These are phyloP conservation scores for Vachellia collinsii DNA, from an alignment of 306 rosid species.

Conservation along the genomic window DNA sequence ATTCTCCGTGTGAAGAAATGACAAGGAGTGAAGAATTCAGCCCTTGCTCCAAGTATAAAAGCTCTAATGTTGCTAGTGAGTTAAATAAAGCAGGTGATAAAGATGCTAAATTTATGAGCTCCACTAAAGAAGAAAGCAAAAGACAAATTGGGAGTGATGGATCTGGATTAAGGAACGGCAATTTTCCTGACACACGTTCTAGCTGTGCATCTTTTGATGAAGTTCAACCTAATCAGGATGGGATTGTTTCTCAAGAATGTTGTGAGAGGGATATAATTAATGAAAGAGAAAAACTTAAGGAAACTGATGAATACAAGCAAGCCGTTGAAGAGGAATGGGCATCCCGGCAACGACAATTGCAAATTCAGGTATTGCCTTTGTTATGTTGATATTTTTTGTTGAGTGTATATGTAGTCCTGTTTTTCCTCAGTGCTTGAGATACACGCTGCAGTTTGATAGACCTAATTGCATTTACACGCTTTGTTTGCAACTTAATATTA, in stretches of 20 bases:
- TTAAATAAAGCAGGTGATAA: conserved; percentile 36
- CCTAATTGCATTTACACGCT: background rate
- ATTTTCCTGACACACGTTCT: conserved; percentile 29
- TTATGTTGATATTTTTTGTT: conserved; percentile 10
- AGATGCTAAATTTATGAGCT: conserved; percentile 31
- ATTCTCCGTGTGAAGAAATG: conserved; percentile 31
- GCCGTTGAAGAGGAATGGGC: conserved; percentile 89
- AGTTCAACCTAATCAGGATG: conserved; percentile 33
- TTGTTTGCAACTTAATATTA: conserved; percentile 9
- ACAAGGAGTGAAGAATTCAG: conserved; percentile 38
- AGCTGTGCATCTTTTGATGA: conserved; percentile 37
- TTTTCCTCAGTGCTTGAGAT: conserved; percentile 24
- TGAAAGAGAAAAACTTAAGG: conserved; percentile 82
- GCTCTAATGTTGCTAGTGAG: conserved; percentile 30
- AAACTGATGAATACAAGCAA: conserved; percentile 80
- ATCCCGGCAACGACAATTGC: conserved; percentile 76
- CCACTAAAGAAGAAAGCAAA: conserved; percentile 33
- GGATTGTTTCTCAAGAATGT: conserved; percentile 15
- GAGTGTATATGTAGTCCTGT: conserved; percentile 1
- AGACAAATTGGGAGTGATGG: conserved; percentile 23
- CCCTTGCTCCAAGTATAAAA: conserved; percentile 27
- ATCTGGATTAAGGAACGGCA: conserved; percentile 31
- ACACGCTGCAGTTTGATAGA: background rate
- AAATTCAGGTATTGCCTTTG: conserved; percentile 69
- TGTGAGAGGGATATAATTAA: conserved; percentile 52